Evolutionary conservation across 495 filamentous ascomycete species (phyloP), one percentile per base, ranked within the genome.

Genomic region (Hapsidospora chrysogenum): DNA sequence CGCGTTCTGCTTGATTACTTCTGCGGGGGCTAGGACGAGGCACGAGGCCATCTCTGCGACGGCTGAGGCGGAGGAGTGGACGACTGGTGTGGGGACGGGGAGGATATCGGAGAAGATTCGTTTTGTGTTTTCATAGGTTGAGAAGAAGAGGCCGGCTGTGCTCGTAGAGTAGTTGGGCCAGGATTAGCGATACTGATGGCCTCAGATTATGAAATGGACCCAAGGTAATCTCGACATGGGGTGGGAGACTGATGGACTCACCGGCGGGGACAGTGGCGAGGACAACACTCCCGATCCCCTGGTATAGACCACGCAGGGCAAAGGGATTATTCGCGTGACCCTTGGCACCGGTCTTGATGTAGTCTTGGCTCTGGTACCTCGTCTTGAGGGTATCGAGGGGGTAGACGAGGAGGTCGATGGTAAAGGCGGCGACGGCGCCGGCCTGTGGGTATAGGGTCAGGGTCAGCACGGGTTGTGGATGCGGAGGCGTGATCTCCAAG

Each of bases 1-100:
- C 2, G 85, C 82, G 54, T 93, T 92, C 44, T 93, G 85, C 57
- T 95, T 95, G 25, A 93, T 63, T 7, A 92, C 82, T 51, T 95
- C 85, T 25, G 85, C 80, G 0, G 86, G 86, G 0, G 85, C 87
- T 27, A 93, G 68, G 33, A 95, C 78, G 18, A 77, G 57, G 48
- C 86, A 93, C 4, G 82, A 83, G 2, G 84, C 79, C 36, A 81
- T 65, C 49, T 93, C 85, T 1, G 71, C 85, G 17, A 66, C 52
- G 4, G 71, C 74, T 10, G 83, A 89, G 17, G 85, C 77, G 21
- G 72, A 48, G 28, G 74, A 64, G 45, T 92, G 75, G 35, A 80
- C 63, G 9, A 78, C 29, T 0, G 84, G 73, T 29, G 60, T 57
- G 6, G 80, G 78, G 9, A 81, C 51, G 17, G 45, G 57, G 1